Evolutionary conservation across 2,329 filamentous ascomycete genomes (phyloP).

Genomic region (Fusarium keratoplasticum): DNA sequence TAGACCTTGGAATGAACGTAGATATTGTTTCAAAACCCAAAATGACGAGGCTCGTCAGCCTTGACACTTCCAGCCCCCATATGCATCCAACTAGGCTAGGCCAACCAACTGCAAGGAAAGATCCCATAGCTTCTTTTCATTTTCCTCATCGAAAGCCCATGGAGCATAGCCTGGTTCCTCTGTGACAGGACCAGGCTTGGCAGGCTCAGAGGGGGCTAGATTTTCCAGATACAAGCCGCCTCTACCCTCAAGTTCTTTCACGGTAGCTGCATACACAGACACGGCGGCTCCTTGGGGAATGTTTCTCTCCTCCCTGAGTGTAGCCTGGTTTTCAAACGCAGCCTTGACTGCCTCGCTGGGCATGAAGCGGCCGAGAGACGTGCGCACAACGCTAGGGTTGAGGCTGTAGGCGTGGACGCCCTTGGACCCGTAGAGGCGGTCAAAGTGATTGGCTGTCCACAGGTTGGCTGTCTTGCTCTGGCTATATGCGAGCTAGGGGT

Average conservation of each 20-base stretch:
- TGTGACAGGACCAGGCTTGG: not conserved
- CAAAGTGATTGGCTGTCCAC: not conserved
- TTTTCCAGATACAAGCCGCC: not conserved
- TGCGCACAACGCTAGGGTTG: not conserved
- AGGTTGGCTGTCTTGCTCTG: not conserved
- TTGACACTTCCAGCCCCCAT: not conserved
- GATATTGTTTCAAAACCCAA: too few relatives aligned
- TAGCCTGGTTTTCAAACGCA: not conserved
- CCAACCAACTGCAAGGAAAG: not conserved
- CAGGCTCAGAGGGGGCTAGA: not conserved
- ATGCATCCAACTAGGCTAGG: not conserved
- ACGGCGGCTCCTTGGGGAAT: not conserved
- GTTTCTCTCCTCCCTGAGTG: not conserved
- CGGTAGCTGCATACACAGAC: not conserved
- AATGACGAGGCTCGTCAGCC: not conserved
- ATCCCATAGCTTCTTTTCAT: not conserved
- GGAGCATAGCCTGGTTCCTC: not conserved
- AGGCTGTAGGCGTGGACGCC: not conserved
- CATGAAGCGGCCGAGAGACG: not conserved
- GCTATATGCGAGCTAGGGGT: not conserved
- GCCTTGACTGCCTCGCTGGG: not conserved
- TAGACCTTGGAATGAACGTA: not conserved
- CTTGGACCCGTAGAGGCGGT: not conserved
- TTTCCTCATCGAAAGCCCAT: not conserved
- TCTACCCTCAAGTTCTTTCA: not conserved